Conservation (phyloP, 2,329 filamentous ascomycete species). For the Venturia aucupariae region DNA sequence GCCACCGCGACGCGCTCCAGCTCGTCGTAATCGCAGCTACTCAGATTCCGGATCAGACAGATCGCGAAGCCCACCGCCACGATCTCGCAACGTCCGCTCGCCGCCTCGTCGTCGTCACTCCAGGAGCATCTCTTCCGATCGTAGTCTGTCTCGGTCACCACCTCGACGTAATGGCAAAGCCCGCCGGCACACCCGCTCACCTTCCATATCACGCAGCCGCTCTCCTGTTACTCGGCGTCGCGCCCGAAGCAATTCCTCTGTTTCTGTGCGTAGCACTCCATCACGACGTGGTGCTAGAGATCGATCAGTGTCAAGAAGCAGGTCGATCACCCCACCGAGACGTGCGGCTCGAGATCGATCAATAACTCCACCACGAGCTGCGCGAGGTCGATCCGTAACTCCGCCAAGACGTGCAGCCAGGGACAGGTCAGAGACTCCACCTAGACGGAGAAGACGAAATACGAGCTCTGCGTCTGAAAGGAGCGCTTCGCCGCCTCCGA, state of each 20-base stretch:
- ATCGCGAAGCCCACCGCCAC: conserved; percentile 15
- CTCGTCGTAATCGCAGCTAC: neutral
- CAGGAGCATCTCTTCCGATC: conserved; percentile 10
- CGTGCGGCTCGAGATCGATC: conserved; percentile 9
- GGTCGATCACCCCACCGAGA: conserved; percentile 16
- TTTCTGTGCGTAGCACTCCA: neutral
- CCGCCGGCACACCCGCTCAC: conserved; percentile 14
- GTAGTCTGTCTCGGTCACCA: conserved; percentile 20
- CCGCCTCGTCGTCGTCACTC: conserved; percentile 14
- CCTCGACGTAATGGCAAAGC: conserved; percentile 18
- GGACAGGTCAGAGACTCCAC: conserved; percentile 1
- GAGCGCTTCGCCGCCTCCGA: conserved; percentile 4
- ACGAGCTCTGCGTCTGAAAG: neutral
- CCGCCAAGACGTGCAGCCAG: conserved; percentile 15
- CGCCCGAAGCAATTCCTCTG: conserved; percentile 8
- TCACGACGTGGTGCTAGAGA: conserved; percentile 4
- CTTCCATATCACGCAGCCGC: conserved; percentile 15
- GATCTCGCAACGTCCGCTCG: conserved; percentile 14
- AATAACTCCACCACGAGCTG: conserved; percentile 6
- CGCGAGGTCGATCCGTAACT: conserved; percentile 15
- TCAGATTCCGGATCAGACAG: conserved; percentile 11
- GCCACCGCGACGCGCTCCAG: conserved; percentile 16
- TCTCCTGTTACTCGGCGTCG: conserved; percentile 9
- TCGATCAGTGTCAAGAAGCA: conserved; percentile 9
- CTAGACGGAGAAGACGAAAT: conserved; percentile 10